phyloP scores from a whole-genome alignment of 2,329 filamentous ascomycete genomes.

The Aquanectria penicillioides region DNA sequence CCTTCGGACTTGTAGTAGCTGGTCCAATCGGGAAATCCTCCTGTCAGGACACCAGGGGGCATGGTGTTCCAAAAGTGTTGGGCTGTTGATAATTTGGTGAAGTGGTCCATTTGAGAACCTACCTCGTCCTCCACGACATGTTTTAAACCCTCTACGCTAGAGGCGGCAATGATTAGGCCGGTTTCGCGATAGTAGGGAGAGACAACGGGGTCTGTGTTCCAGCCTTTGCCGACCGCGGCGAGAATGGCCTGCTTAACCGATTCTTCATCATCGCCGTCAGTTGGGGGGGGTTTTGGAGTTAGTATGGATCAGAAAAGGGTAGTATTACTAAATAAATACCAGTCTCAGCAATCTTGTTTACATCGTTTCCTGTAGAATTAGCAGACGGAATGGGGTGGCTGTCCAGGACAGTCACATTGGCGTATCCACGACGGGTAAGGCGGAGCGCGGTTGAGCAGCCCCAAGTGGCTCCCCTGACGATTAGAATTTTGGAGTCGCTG shows the following conservation, averaged over 20 bases:
- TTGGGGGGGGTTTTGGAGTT: neutral
- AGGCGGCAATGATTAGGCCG: conserved; percentile 22
- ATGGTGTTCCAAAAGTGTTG: conserved; percentile 27
- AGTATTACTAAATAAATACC: neutral
- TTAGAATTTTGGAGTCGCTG: conserved; percentile 28
- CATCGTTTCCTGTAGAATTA: conserved; percentile 29
- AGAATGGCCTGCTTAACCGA: conserved; percentile 14
- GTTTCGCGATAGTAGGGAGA: conserved; percentile 25
- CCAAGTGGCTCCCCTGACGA: conserved; percentile 34
- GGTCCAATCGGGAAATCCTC: conserved; percentile 21
- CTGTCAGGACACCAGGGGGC: conserved; percentile 24
- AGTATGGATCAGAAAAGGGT: no score
- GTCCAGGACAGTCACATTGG: conserved; percentile 24
- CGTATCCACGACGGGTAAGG: conserved; percentile 27
- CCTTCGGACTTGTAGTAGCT: conserved; percentile 27
- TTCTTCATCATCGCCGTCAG: conserved; percentile 7
- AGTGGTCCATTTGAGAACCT: conserved; percentile 18
- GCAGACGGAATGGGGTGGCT: conserved; percentile 25
- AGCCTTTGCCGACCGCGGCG: conserved; percentile 18
- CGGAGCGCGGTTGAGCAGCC: conserved; percentile 32
- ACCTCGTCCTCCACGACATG: conserved; percentile 24
- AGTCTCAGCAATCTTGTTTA: conserved; percentile 28
- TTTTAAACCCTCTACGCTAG: conserved; percentile 20
- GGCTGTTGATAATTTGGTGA: conserved; percentile 16
- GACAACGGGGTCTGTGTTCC: conserved; percentile 25